Conservation (phyloP, 306 rosid genomes). For the Prunus davidiana region DNA sequence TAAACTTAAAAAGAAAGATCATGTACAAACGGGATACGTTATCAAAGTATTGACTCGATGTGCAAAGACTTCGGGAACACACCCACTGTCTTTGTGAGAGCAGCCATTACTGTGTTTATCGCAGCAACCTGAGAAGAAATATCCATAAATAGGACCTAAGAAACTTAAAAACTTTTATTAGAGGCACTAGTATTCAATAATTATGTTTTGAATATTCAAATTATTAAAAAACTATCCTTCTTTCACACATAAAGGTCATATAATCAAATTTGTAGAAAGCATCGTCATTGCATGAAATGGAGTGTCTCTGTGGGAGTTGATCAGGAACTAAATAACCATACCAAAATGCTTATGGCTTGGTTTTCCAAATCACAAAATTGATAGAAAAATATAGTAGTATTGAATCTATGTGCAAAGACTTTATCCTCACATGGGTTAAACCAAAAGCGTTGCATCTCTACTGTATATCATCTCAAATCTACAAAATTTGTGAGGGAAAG, state of each 20-base stretch:
- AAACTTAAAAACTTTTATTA: constrained; percentile 15
- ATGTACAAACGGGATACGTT: no score
- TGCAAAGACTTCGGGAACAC: constrained; percentile 28
- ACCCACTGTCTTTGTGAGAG: constrained; percentile 87
- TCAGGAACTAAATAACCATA: background rate
- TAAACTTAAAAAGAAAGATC: no score
- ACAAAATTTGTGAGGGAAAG: background rate
- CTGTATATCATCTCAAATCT: background rate
- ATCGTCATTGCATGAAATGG: background rate
- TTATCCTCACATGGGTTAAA: constrained; percentile 14
- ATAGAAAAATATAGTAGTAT: background rate
- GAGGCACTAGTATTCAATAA: constrained; percentile 6
- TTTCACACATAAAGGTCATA: background rate
- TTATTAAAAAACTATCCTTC: background rate
- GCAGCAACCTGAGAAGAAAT: constrained; percentile 33
- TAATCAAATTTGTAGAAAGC: background rate
- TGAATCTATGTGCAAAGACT: background rate
- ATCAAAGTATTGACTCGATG: no score
- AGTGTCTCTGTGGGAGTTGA: background rate
- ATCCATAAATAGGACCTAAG: constrained; percentile 18
- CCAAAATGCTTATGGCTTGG: background rate
- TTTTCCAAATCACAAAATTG: background rate
- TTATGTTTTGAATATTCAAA: background rate
- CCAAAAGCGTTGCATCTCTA: background rate
- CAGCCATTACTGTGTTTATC: constrained; percentile 86